Evolutionary conservation across 2,329 filamentous ascomycete genomes (phyloP).

Genomic region (Stachybotrys elegans): DNA sequence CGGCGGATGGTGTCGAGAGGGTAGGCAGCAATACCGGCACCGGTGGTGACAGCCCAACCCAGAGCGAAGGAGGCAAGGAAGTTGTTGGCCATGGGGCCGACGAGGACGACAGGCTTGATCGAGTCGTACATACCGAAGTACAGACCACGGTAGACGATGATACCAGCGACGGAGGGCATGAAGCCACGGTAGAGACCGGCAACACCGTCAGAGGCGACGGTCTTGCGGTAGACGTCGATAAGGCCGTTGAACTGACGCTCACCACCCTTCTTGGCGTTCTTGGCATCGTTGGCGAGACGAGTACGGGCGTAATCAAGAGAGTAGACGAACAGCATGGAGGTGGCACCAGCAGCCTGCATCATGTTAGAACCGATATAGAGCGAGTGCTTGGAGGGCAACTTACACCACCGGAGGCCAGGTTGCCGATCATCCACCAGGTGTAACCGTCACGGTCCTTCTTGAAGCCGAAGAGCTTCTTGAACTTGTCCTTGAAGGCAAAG

Average conservation of each 20-base stretch:
- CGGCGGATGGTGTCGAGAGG: constrained; percentile 99
- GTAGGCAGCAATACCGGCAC: constrained; percentile 99
- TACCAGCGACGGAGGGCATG: constrained; percentile 98
- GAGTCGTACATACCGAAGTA: constrained; percentile 99
- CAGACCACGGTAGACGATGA: constrained; percentile 99
- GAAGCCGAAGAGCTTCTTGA: constrained; percentile 99
- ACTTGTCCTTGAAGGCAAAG: constrained; percentile 99
- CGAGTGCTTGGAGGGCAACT: constrained; percentile 37
- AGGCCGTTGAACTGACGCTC: constrained; percentile 99
- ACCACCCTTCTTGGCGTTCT: constrained; percentile 95
- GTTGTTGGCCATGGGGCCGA: constrained; percentile 89
- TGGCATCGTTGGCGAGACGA: constrained; percentile 99
- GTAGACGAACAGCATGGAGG: constrained; percentile 99
- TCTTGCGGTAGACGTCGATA: constrained; percentile 99
- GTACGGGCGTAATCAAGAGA: constrained; percentile 99
- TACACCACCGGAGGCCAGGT: constrained; percentile 99
- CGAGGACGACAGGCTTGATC: constrained; percentile 96
- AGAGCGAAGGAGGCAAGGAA: constrained; percentile 99
- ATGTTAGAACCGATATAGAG: neutral
- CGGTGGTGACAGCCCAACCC: constrained; percentile 98
- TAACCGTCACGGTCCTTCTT: constrained; percentile 99
- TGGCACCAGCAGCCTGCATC: constrained; percentile 86
- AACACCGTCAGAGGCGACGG: constrained; percentile 96
- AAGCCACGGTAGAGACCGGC: constrained; percentile 99
- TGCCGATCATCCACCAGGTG: constrained; percentile 97